A percentile compares a stretch with the other conserved stretches of the same genome.
These are phyloP conservation scores for Trametes sanguinea DNA, from an alignment of 768 basidiomycete species.

Conservation along the genomic window DNA sequence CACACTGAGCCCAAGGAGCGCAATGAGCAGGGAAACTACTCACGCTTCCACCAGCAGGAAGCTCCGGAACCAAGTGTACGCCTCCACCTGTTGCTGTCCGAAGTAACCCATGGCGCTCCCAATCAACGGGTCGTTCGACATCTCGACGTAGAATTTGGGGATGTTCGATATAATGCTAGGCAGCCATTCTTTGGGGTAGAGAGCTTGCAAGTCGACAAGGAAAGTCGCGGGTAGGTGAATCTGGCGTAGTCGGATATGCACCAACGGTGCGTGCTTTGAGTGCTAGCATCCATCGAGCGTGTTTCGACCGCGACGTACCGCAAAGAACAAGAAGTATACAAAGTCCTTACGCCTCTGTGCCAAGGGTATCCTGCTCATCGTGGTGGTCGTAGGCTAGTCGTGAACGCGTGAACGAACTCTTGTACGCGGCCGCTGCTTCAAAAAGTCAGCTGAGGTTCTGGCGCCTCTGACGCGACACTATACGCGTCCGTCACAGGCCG, in stretches of 20 bases:
- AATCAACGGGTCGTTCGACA: conserved; percentile 70
- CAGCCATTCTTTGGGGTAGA: conserved; percentile 56
- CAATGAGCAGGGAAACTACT: conserved; percentile 24
- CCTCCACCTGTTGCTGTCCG: conserved; percentile 23
- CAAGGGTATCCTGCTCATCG: conserved; percentile 39
- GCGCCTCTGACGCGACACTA: too few relatives aligned
- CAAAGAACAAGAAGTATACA: conserved; percentile 71
- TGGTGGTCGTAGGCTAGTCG: not conserved
- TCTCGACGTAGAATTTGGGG: conserved; percentile 50
- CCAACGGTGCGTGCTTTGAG: conserved; percentile 22
- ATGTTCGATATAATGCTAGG: conserved; percentile 50
- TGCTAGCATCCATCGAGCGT: not conserved
- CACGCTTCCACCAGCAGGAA: conserved; percentile 67
- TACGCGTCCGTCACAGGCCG: too few relatives aligned
- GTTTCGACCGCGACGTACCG: conserved; percentile 38
- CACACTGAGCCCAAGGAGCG: not conserved
- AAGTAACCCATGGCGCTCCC: conserved; percentile 51
- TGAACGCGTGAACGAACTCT: too few relatives aligned
- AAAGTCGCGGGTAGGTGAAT: conserved; percentile 72
- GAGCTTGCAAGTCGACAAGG: conserved; percentile 66
- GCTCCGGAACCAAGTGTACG: conserved; percentile 61
- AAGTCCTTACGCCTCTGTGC: conserved; percentile 62
- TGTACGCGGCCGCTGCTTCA: too few relatives aligned
- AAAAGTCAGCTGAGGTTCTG: too few relatives aligned
- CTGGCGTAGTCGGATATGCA: conserved; percentile 30